Percentiles rank a stretch among this genome's conserved stretches.
Conservation (phyloP, 495 filamentous ascomycete species). For the Friedmanniomyces endolithicus region DNA sequence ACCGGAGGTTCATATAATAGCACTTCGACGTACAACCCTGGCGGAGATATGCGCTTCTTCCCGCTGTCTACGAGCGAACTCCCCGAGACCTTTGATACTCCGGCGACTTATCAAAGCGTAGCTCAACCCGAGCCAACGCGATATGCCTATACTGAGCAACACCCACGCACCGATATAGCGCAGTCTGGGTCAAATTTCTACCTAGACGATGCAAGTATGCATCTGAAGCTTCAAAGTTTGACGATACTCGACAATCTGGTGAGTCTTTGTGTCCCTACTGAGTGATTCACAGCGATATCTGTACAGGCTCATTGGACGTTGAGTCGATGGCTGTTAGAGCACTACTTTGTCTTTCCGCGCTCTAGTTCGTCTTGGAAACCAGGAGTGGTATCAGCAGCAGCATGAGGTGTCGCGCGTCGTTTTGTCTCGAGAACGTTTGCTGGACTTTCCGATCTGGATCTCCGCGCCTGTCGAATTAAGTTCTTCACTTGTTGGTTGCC, state of each 20-base stretch:
- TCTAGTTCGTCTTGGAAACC: no score
- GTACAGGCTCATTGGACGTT: neutral
- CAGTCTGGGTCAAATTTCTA: neutral
- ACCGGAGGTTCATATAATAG: neutral
- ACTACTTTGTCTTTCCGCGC: no score
- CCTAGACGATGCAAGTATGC: constrained; percentile 39
- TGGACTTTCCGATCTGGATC: no score
- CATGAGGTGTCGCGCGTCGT: no score
- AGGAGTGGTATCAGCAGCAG: no score
- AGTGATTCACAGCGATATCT: neutral
- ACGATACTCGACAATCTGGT: constrained; percentile 64
- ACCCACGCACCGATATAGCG: neutral
- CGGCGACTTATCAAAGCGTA: neutral
- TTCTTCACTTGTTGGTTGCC: no score
- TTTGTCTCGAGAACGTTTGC: no score
- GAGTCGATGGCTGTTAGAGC: no score
- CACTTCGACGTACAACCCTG: neutral
- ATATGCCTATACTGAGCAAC: neutral
- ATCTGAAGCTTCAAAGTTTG: constrained; percentile 54
- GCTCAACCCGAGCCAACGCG: neutral
- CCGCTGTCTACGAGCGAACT: neutral
- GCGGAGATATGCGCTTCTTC: neutral
- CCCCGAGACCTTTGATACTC: neutral
- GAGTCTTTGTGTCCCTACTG: constrained; percentile 25
- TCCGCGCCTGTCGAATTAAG: no score